Evolutionary conservation across 371 early-diverging fungal genomes (phyloP), one percentile per base, ranked within the genome.

Genomic region (Rhizopus sp.): DNA sequence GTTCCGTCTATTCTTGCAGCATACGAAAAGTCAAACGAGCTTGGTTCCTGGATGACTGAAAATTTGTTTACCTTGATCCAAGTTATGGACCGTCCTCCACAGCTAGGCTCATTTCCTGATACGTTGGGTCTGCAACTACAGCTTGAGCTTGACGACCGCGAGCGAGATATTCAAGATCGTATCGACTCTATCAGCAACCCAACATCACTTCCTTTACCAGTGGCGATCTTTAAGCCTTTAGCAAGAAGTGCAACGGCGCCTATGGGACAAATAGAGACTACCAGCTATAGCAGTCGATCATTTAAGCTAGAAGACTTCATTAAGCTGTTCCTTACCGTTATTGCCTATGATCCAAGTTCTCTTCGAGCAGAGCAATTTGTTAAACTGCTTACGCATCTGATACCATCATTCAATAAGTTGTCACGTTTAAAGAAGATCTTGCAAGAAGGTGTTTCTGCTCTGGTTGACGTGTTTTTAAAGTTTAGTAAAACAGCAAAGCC

Each of bases 281-380:
- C 50, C 46, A 66, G 67, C 39, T 73, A 66, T 33, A 59, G 50
- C 31, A 76, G 79, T 39, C 50, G 69, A 31, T 72, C 74, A 0
- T 85, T 88, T 52, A 56, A 77, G 0, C 57, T 86, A 12, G 75
- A 70, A 3, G 78, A 83, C 35, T 81, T 84, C 23, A 72, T 86
- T 55, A 84, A 84, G 51, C 63, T 88, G 38, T 85, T 86, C 32
- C 62, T 88, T 23, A 83, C 88, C 0, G 79, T 88, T 39, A 85
- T 88, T 52, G 86, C 86, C 0, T 85, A 83, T 51, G 88, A 88
- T 62, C 78, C 85, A 3, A 82, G 84, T 3, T 84, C 86, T 0
- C 40, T 83, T 0, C 73, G 88, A 33, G 86, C 88, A 0, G 86
- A 88, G 50, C 88, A 88, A 53, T 86, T 88, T 69, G 83, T 84